A percentile compares a stretch with the other conserved stretches of the same genome.
These are phyloP conservation scores for Penicillium tannophilum DNA, from an alignment of 495 filamentous ascomycete genomes.

Conservation along the genomic window DNA sequence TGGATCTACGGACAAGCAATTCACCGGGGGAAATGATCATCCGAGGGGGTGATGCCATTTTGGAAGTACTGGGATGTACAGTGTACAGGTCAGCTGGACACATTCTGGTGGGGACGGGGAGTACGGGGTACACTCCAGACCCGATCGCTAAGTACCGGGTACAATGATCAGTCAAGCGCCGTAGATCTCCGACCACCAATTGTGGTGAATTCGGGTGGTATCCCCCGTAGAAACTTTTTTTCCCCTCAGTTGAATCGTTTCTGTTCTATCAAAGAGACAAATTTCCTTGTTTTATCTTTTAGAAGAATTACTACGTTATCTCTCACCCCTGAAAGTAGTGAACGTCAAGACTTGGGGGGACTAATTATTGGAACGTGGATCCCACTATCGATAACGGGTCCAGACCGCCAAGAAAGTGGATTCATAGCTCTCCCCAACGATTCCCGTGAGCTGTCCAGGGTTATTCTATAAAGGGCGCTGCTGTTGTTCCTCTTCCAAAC, in stretches of 20 bases:
- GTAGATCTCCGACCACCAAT: conserved; percentile 5
- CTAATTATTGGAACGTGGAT: conserved; percentile 18
- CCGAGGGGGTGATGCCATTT: conserved; percentile 5
- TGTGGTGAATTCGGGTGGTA: background rate
- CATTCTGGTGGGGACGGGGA: conserved; percentile 19
- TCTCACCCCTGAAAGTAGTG: conserved; percentile 9
- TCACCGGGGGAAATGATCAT: conserved; percentile 3
- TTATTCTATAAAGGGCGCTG: conserved; percentile 21
- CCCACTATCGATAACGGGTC: conserved; percentile 28
- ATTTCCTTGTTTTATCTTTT: background rate
- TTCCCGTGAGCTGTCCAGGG: conserved; percentile 14
- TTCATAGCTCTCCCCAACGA: conserved; percentile 38
- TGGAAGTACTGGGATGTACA: conserved; percentile 21
- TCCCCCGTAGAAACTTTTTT: background rate
- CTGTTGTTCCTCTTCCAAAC: conserved; percentile 11
- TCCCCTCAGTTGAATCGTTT: background rate
- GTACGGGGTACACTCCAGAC: conserved; percentile 26
- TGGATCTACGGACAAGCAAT: conserved; percentile 3
- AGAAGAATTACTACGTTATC: background rate
- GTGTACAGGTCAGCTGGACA: conserved; percentile 16
- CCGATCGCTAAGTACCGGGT: conserved; percentile 12
- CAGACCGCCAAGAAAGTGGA: conserved; percentile 33
- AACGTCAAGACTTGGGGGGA: conserved; percentile 18
- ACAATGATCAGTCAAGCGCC: conserved; percentile 8
- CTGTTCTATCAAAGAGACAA: background rate